Evolutionary conservation across 805 yeast species (phyloP), one percentile per base, ranked within the genome.

Genomic region (Pichia insulana): DNA sequence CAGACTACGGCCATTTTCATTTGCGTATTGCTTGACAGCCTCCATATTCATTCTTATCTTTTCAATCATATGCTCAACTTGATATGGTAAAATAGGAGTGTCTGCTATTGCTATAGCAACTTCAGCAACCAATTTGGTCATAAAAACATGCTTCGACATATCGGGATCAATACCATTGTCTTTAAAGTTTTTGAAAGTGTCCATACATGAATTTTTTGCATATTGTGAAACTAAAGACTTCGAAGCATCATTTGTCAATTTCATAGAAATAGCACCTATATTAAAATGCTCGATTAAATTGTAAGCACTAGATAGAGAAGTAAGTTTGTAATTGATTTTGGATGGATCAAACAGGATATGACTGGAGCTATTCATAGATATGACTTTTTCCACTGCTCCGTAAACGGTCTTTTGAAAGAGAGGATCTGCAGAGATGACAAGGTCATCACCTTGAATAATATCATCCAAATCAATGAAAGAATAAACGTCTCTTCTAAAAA

Each of bases 381-480:
- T 49, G 7, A 58, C 58, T 34, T 52, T 42, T 2, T 38, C 55
- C 36, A 80, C 47, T 7, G 70, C 68, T 33, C 67, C 64, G 31
- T 61, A 59, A 34, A 82, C 65, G 13, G 75, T 59, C 3, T 63
- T 61, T 36, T 71, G 74, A 37, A 87, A 59, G 15, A 81, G 53
- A 1, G 96, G 95, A 59, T 83, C 79, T 0, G 60, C 54, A 8
- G 55, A 37, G 4, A 83, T 67, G 35, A 71, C 68, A 30, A 89
- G 56, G 0, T 66, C 57, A 36, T 73, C 70, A 2, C 82, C 58
- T 2, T 78, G 63, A 16, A 81, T 71, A 1, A 76, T 73, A 58
- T 80, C 87, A 45, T 80, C 74, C 28, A 89, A 65, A 54, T 89
- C 95, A 44, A 89, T 70, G 50, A 83, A 82, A 0, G 85, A 69